Evolutionary conservation across 1,139 yeast species (phyloP).

Genomic region (Fermentozyma sake): DNA sequence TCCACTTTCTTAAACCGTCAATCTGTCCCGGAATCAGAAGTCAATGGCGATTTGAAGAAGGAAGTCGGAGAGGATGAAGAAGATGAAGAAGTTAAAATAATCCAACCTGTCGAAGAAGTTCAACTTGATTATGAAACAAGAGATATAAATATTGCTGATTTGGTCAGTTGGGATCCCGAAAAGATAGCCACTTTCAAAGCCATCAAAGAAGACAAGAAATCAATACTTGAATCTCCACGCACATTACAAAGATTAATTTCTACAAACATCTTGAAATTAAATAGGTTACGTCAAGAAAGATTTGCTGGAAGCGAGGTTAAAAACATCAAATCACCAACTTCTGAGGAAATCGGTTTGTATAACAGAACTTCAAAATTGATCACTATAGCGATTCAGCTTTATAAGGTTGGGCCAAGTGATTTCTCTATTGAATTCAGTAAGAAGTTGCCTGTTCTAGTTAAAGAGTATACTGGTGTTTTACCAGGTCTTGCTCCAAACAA

Average conservation of each 20-base stretch:
- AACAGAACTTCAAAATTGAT: conserved; percentile 42
- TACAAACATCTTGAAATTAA: conserved; percentile 51
- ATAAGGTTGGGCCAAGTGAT: conserved; percentile 22
- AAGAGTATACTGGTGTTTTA: conserved; percentile 73
- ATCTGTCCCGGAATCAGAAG: conserved; percentile 3
- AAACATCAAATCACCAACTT: conserved; percentile 25
- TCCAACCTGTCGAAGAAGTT: conserved; percentile 5
- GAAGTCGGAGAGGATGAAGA: conserved; percentile 6
- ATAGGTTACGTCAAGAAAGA: conserved; percentile 60
- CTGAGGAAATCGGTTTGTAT: conserved; percentile 26
- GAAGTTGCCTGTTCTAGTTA: conserved; percentile 64
- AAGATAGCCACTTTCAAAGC: conserved; percentile 22
- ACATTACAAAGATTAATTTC: conserved; percentile 52
- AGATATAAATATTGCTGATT: conserved; percentile 28
- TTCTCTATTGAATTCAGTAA: conserved; percentile 35
- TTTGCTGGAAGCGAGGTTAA: conserved; percentile 29
- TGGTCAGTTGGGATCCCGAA: conserved; percentile 37
- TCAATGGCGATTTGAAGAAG: conserved; percentile 4
- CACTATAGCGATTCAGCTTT: conserved; percentile 24
- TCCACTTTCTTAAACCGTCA: conserved; percentile 17
- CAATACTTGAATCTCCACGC: conserved; percentile 22
- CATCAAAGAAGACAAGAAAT: conserved; percentile 23
- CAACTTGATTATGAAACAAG: conserved; percentile 10
- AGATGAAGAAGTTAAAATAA: conserved; percentile 7
- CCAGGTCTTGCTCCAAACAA: conserved; percentile 52